These are phyloP conservation scores for Eutypa lata DNA, from an alignment of 2,329 filamentous ascomycete genomes.

Conservation along the genomic window DNA sequence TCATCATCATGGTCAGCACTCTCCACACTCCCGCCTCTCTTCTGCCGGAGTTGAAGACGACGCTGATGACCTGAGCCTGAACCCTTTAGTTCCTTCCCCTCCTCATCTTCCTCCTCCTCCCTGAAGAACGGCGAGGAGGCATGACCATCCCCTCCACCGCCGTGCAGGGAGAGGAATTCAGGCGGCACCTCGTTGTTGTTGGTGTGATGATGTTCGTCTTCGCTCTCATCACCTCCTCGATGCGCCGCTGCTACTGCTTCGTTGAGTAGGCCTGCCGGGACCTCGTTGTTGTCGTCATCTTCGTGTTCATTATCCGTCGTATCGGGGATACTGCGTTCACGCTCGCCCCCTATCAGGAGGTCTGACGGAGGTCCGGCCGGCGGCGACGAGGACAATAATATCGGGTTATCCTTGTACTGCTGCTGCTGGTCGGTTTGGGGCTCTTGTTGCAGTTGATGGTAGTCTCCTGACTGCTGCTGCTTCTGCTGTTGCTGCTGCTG, in stretches of 20 bases:
- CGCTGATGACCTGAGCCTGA: too few species aligned
- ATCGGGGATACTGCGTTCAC: conserved; percentile 13
- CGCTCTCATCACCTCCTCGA: conserved; percentile 8
- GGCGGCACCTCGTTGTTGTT: conserved; percentile 49
- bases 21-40: too few species aligned
- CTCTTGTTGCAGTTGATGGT: too few species aligned
- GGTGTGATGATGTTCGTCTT: conserved; percentile 17
- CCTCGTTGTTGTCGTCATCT: conserved; percentile 39
- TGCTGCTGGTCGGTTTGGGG: too few species aligned
- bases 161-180: conserved; percentile 50
- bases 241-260: conserved; percentile 1
- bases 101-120: conserved; percentile 4
- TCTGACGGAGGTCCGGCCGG: background rate
- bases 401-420: too few species aligned
- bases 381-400: too few species aligned
- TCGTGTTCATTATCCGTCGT: conserved; percentile 5
- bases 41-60: too few species aligned
- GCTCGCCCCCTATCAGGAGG: background rate
- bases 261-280: conserved; percentile 30
- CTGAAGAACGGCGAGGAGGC: background rate
- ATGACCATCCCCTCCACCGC: conserved; percentile 6
- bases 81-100: background rate
- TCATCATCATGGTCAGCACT: too few species aligned
- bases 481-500: background rate
- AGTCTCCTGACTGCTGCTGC: background rate